phyloP scores from a whole-genome alignment of 306 rosid species.

The Lablab purpureus region DNA sequence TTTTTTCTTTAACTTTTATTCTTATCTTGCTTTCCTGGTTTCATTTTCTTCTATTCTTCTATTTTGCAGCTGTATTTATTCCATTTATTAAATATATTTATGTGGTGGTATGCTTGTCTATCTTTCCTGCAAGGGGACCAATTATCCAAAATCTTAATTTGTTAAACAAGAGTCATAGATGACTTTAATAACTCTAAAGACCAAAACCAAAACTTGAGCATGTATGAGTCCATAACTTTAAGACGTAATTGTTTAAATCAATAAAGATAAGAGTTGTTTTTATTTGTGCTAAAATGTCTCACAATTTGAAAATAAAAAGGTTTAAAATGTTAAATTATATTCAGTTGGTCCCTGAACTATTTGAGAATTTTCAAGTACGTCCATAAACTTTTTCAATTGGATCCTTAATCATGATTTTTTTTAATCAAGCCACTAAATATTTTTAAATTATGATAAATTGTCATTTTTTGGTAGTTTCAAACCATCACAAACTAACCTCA shows the following conservation, averaged over 20 bases:
- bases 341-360: too few species aligned
- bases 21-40: neutral
- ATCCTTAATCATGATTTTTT: too few species aligned
- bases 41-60: slow-evolving; percentile 20
- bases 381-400: too few species aligned
- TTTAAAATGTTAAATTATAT: too few species aligned
- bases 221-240: neutral
- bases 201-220: neutral
- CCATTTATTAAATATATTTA: slow-evolving; percentile 6
- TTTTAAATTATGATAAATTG: too few species aligned
- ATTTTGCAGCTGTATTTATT: slow-evolving; percentile 29
- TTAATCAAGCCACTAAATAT: too few species aligned
- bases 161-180: slow-evolving; percentile 1
- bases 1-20: neutral
- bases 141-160: slow-evolving; percentile 24
- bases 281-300: too few species aligned
- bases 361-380: too few species aligned
- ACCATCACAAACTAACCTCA: too few species aligned
- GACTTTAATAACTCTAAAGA: slow-evolving; percentile 27
- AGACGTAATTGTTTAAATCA: slow-evolving; percentile 18
- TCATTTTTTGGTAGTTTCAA: too few species aligned
- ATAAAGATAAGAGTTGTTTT: neutral
- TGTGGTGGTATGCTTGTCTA: slow-evolving; percentile 3
- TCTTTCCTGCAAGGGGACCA: neutral
- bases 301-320: too few species aligned